Conservation (phyloP, 1,284 basidiomycete genomes). For the Moesziomyces aphidis region DNA sequence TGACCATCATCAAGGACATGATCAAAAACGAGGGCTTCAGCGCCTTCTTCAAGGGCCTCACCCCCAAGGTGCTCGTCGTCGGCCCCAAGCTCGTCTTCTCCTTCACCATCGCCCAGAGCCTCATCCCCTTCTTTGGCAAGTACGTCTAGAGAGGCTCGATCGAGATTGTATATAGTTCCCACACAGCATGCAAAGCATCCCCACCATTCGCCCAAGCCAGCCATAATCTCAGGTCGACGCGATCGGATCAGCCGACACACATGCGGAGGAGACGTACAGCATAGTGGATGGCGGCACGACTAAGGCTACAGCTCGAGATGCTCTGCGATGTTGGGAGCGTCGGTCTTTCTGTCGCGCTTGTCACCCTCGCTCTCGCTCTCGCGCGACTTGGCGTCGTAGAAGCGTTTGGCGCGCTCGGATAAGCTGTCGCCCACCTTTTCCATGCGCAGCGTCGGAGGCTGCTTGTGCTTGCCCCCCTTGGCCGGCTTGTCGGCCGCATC, state of each 20-base stretch:
- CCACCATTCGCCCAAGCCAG: background rate
- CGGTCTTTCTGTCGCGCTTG: background rate
- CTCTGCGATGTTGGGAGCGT: background rate
- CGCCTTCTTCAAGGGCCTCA: constrained; percentile 97
- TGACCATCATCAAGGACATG: constrained; percentile 86
- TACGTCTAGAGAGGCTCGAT: constrained; percentile 27
- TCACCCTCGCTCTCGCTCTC: background rate
- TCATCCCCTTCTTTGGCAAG: constrained; percentile 93
- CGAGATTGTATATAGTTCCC: background rate
- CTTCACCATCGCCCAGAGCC: constrained; percentile 93
- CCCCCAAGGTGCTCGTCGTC: constrained; percentile 84
- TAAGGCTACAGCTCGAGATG: constrained; percentile 22
- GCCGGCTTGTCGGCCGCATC: background rate
- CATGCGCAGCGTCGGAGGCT: constrained; percentile 23
- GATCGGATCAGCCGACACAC: background rate
- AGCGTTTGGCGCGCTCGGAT: constrained; percentile 42
- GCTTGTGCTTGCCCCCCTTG: background rate
- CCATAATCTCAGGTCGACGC: too few species aligned
- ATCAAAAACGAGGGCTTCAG: constrained; percentile 83
- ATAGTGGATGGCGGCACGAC: background rate
- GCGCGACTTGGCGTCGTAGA: constrained; percentile 34
- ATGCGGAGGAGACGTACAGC: background rate
- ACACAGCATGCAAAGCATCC: background rate
- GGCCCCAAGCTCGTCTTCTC: constrained; percentile 98
- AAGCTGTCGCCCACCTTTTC: constrained; percentile 45